Evolutionary conservation across 2,329 filamentous ascomycete species (phyloP).

Genomic region (Achaetomium macrosporum): DNA sequence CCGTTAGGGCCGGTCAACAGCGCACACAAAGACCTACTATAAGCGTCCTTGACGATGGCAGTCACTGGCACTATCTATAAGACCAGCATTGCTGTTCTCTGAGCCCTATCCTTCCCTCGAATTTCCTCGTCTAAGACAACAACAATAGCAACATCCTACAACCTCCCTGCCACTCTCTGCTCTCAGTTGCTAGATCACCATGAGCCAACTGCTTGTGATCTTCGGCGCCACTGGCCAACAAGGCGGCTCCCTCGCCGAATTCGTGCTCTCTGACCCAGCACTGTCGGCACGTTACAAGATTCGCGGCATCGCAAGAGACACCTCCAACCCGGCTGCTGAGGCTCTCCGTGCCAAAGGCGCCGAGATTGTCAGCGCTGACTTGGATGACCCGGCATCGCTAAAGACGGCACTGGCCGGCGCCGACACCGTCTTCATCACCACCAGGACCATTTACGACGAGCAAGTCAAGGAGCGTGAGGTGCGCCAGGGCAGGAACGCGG

Average conservation of each 20-base stretch:
- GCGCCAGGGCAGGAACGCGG: conserved; percentile 36
- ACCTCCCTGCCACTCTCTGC: not conserved
- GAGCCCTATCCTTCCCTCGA: not conserved
- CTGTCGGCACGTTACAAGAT: conserved; percentile 20
- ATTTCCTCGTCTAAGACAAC: not conserved
- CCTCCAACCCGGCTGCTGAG: not conserved
- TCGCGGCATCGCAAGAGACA: conserved; percentile 46
- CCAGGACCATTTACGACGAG: conserved; percentile 32
- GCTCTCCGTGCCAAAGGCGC: conserved; percentile 32
- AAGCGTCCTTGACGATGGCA: too few species aligned
- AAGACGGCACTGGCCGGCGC: conserved; percentile 30
- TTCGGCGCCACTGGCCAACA: conserved; percentile 27
- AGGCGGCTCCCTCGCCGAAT: conserved; percentile 23
- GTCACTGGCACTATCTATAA: too few species aligned
- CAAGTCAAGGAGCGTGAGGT: conserved; percentile 25
- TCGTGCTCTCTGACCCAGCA: conserved; percentile 20
- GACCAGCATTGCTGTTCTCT: too few species aligned
- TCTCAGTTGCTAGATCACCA: not conserved
- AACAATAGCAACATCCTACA: not conserved
- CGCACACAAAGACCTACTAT: too few species aligned
- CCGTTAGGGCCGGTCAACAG: too few species aligned
- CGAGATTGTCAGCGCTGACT: conserved; percentile 34
- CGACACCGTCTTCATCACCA: conserved; percentile 35
- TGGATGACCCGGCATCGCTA: conserved; percentile 34
- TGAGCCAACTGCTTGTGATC: conserved; percentile 20